Percentiles rank a stretch among this genome's conserved stretches.
Conservation (phyloP, 768 basidiomycete species). For the Mycena vitilis region DNA sequence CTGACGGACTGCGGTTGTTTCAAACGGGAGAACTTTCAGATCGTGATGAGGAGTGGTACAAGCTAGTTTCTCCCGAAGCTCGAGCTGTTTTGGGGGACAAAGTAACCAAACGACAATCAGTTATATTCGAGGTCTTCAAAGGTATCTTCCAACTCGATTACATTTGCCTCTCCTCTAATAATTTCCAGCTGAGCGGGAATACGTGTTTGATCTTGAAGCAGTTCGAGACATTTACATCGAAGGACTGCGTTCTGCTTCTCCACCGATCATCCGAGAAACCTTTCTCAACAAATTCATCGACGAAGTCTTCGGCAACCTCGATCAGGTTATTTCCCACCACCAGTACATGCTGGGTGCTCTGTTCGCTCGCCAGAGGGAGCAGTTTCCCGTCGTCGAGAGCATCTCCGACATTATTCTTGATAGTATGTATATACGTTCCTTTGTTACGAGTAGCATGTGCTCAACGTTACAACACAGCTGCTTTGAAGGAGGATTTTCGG, state of each 20-base stretch:
- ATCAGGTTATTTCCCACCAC: conserved; percentile 75
- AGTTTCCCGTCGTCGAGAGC: conserved; percentile 85
- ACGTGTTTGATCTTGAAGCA: conserved; percentile 82
- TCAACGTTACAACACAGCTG: conserved; percentile 46
- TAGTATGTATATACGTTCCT: conserved; percentile 54
- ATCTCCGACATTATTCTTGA: conserved; percentile 90
- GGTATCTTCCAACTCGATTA: background rate
- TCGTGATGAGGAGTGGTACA: conserved; percentile 86
- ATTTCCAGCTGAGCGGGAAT: conserved; percentile 78
- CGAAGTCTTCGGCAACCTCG: conserved; percentile 88
- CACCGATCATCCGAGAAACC: conserved; percentile 71
- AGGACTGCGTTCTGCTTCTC: conserved; percentile 67
- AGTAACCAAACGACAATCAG: conserved; percentile 88
- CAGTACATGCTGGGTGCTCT: conserved; percentile 76
- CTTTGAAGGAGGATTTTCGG: conserved; percentile 63
- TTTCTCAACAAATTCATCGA: conserved; percentile 73
- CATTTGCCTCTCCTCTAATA: background rate
- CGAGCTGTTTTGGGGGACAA: conserved; percentile 75
- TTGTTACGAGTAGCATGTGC: conserved; percentile 10
- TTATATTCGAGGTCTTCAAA: conserved; percentile 91
- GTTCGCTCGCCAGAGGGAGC: conserved; percentile 85
- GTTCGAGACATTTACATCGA: conserved; percentile 82
- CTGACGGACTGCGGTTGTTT: conserved; percentile 73
- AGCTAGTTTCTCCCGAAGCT: conserved; percentile 79
- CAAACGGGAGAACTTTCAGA: conserved; percentile 74